phyloP scores from a whole-genome alignment of 306 rosid genomes.

The Vigna mungo region DNA sequence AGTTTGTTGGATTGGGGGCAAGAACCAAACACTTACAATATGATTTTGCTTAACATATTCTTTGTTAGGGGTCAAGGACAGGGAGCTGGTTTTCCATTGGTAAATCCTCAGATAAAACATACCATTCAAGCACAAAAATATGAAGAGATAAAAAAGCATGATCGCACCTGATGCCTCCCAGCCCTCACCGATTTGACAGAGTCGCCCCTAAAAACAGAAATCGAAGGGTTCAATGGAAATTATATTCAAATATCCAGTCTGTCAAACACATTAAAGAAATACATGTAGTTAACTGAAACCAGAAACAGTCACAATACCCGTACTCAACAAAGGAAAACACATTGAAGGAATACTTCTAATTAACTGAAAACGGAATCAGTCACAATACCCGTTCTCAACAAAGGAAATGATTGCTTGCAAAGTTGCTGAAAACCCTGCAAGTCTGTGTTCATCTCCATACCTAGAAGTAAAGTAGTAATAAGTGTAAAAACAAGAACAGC shows the following conservation, averaged over 20 bases:
- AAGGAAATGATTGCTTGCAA: constrained; percentile 95
- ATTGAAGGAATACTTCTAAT: constrained; percentile 7
- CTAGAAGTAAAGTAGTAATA: constrained; percentile 44
- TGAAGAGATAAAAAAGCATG: constrained; percentile 8
- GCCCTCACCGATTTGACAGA: constrained; percentile 85
- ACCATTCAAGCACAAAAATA: constrained; percentile 14
- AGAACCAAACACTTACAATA: constrained; percentile 4
- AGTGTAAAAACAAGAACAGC: background rate
- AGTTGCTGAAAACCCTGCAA: constrained; percentile 97
- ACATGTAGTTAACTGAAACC: constrained; percentile 20
- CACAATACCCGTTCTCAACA: constrained; percentile 81
- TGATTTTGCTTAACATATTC: constrained; percentile 4
- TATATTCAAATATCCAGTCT: constrained; percentile 7
- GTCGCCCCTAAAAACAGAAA: constrained; percentile 69
- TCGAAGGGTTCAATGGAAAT: constrained; percentile 30
- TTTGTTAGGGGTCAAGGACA: background rate
- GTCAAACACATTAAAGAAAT: background rate
- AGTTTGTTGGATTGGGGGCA: too few relatives aligned
- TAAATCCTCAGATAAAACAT: constrained; percentile 7
- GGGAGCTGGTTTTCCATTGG: background rate
- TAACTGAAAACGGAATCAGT: constrained; percentile 34
- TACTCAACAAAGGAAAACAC: constrained; percentile 76
- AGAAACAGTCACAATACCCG: constrained; percentile 59
- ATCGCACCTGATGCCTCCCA: constrained; percentile 90
- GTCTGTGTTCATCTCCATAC: constrained; percentile 94